Evolutionary conservation across 108 stramenopile species (phyloP).

Genomic region (Bacterosira constricta): DNA sequence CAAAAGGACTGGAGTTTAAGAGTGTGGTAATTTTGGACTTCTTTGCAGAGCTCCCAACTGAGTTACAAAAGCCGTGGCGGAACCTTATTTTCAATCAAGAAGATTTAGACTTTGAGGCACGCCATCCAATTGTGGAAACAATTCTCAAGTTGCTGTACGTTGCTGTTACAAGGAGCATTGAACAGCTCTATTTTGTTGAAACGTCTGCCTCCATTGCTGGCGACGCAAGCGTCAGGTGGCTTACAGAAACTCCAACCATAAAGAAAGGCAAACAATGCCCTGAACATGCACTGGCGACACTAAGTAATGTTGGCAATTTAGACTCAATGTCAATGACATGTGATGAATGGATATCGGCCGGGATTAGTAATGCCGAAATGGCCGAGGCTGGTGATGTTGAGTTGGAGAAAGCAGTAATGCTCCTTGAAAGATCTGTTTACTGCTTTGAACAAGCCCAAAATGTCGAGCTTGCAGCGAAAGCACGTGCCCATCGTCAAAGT

Average conservation of each 20-base stretch:
- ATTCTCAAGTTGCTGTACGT: constrained; percentile 60
- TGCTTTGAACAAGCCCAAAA: constrained; percentile 2
- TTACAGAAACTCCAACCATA: background rate
- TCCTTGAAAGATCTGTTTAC: background rate
- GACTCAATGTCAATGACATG: constrained; percentile 33
- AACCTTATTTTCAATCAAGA: constrained; percentile 34
- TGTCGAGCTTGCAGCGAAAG: background rate
- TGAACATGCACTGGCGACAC: constrained; percentile 21
- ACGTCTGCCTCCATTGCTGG: constrained; percentile 36
- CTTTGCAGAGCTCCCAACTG: constrained; percentile 32
- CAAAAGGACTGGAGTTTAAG: constrained; percentile 62
- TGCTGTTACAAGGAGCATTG: constrained; percentile 45
- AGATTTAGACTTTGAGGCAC: background rate
- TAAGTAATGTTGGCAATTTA: constrained; percentile 25
- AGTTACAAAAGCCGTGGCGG: constrained; percentile 51
- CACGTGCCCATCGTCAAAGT: background rate
- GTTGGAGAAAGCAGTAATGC: background rate
- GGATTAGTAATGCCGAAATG: constrained; percentile 35
- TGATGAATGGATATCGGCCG: constrained; percentile 37
- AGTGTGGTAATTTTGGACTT: constrained; percentile 60
- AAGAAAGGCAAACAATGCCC: too few relatives aligned
- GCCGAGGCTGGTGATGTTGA: constrained; percentile 13
- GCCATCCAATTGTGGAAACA: constrained; percentile 40
- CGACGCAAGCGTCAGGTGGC: constrained; percentile 39
- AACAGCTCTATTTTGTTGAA: constrained; percentile 57